Percentiles rank a stretch among this genome's conserved stretches.
These are phyloP conservation scores for Lichtheimia ramosa DNA, from an alignment of 371 early-diverging fungal genomes.

Conservation along the genomic window DNA sequence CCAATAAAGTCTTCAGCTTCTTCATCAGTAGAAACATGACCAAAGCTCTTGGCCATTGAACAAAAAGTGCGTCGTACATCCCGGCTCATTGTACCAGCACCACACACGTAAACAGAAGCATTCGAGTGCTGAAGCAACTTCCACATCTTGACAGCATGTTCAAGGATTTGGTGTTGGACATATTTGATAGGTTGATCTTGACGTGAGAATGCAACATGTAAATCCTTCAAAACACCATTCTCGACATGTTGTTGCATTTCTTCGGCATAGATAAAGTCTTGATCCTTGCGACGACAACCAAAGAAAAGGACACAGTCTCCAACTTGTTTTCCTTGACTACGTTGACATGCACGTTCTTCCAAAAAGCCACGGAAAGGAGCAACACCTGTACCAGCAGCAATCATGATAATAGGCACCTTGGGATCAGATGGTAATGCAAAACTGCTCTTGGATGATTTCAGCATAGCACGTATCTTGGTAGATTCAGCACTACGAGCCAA, in stretches of 20 bases:
- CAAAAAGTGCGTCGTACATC: constrained; percentile 33
- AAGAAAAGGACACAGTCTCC: constrained; percentile 63
- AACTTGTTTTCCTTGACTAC: constrained; percentile 23
- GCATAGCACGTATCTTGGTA: constrained; percentile 22
- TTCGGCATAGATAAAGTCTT: constrained; percentile 72
- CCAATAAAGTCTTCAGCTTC: constrained; percentile 26
- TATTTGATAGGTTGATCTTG: constrained; percentile 27
- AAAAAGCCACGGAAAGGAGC: constrained; percentile 89
- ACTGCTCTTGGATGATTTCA: constrained; percentile 43
- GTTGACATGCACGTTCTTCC: constrained; percentile 35
- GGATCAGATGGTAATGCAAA: constrained; percentile 41
- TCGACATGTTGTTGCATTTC: constrained; percentile 59
- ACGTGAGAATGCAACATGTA: constrained; percentile 76
- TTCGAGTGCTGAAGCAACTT: constrained; percentile 16
- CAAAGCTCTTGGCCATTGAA: constrained; percentile 37
- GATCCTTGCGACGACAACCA: constrained; percentile 73
- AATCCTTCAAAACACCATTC: constrained; percentile 45
- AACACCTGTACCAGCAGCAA: constrained; percentile 80
- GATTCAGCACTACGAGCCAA: constrained; percentile 9
- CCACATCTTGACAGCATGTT: constrained; percentile 33
- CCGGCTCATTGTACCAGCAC: constrained; percentile 42
- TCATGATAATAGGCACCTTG: constrained; percentile 52
- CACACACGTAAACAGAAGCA: constrained; percentile 43
- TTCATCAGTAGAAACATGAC: constrained; percentile 10
- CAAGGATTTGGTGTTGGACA: constrained; percentile 43